A percentile compares a stretch with the other conserved stretches of the same genome.
phyloP scores from a whole-genome alignment of 1,139 yeast species.

The Sugiyamaella paludigena region DNA sequence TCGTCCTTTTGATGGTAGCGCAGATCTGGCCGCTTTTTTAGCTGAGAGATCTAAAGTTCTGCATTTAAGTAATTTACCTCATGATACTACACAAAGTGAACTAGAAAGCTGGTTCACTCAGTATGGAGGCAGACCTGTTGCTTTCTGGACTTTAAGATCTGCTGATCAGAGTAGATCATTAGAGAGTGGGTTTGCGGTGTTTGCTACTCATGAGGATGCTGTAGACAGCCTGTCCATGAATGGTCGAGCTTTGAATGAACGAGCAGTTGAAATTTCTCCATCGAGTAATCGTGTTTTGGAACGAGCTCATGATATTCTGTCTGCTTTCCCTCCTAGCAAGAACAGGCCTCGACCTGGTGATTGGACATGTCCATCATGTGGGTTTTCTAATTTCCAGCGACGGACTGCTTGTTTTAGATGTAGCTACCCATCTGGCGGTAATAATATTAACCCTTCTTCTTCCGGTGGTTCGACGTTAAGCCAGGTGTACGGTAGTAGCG shows the following conservation, averaged over 20 bases:
- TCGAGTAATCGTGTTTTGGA: conserved; percentile 76
- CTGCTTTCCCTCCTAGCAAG: conserved; percentile 84
- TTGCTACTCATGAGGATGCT: conserved; percentile 84
- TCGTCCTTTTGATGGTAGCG: conserved; percentile 69
- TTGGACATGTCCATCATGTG: conserved; percentile 97
- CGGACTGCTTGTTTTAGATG: conserved; percentile 94
- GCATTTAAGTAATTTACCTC: conserved; percentile 72
- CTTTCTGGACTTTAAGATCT: conserved; percentile 80
- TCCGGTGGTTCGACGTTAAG: neutral
- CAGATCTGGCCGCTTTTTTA: conserved; percentile 67
- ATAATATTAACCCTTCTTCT: too few relatives aligned
- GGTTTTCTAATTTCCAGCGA: conserved; percentile 91
- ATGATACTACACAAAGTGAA: conserved; percentile 87
- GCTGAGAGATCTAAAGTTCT: conserved; percentile 76
- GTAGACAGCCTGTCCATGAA: conserved; percentile 71
- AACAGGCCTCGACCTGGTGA: conserved; percentile 96
- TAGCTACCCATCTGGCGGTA: conserved; percentile 70
- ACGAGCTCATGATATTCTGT: conserved; percentile 72
- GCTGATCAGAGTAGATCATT: conserved; percentile 50
- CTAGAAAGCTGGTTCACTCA: conserved; percentile 90
- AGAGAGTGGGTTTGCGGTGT: conserved; percentile 80
- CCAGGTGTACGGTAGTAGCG: neutral
- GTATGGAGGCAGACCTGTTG: conserved; percentile 80
- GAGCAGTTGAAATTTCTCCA: conserved; percentile 80
- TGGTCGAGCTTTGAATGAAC: conserved; percentile 73